These are phyloP conservation scores for Hanseniaspora nectarophila DNA, from an alignment of 805 yeast genomes.

Conservation along the genomic window DNA sequence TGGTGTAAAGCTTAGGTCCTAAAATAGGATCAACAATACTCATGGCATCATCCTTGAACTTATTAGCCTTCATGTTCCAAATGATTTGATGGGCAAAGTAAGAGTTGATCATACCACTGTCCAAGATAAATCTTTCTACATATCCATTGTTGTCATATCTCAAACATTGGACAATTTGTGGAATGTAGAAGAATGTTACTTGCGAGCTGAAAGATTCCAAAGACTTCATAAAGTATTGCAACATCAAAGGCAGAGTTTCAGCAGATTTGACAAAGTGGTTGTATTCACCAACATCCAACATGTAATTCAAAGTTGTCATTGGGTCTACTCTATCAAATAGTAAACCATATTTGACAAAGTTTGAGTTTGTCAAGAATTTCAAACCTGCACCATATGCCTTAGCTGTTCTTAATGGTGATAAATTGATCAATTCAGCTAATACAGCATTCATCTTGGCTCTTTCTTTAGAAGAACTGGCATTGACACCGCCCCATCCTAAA, in stretches of 20 bases:
- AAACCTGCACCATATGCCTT: constrained; percentile 2
- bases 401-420: constrained; percentile 5
- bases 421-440: constrained; percentile 1
- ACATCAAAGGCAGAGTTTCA: constrained; percentile 29
- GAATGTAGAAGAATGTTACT: constrained; percentile 88
- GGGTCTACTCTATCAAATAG: constrained; percentile 75
- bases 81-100: constrained; percentile 94
- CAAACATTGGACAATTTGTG: constrained; percentile 89
- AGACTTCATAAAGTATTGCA: constrained; percentile 85
- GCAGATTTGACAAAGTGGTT: constrained; percentile 33
- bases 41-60: constrained; percentile 81
- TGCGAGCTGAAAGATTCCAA: constrained; percentile 78
- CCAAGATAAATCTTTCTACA: constrained; percentile 76
- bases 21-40: constrained; percentile 57
- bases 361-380: constrained; percentile 5
- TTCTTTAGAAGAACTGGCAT: constrained; percentile 2
- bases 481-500: constrained; percentile 21
- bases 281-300: constrained; percentile 58
- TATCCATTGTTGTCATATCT: constrained; percentile 75
- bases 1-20: constrained; percentile 73
- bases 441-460: neutral
- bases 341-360: constrained; percentile 30
- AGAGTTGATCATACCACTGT: constrained; percentile 82
- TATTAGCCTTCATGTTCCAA: constrained; percentile 94
- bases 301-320: constrained; percentile 69